Evolutionary conservation across 129 eudicot genomes (phyloP).

Genomic region (Chrysanthemum makinoi): DNA sequence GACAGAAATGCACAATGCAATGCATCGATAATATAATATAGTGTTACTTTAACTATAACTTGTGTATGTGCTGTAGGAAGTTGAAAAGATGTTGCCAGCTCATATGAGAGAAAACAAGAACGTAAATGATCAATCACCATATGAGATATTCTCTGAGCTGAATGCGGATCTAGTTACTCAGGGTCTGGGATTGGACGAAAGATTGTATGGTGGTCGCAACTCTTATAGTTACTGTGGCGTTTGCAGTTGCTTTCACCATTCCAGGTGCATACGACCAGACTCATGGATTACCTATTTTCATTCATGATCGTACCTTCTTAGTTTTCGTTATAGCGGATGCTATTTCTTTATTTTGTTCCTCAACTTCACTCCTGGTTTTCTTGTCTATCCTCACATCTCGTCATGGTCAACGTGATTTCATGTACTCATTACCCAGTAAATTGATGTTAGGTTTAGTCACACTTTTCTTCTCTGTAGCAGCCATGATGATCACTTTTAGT

Average conservation of each 20-base stretch:
- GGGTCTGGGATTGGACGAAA: constrained; percentile 22
- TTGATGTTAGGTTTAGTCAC: constrained; percentile 13
- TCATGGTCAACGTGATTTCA: constrained; percentile 5
- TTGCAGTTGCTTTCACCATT: constrained; percentile 29
- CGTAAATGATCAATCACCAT: not conserved
- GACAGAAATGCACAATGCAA: too few relatives aligned
- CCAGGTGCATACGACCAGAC: constrained; percentile 30
- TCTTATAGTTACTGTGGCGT: constrained; percentile 26
- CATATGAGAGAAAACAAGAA: constrained; percentile 1
- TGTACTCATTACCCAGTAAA: constrained; percentile 16
- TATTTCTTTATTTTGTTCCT: constrained; percentile 23
- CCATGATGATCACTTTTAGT: constrained; percentile 28
- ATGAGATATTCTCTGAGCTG: constrained; percentile 15
- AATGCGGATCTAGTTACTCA: constrained; percentile 7
- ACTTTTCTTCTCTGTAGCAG: constrained; percentile 24
- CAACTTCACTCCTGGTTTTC: constrained; percentile 29
- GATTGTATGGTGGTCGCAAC: constrained; percentile 27
- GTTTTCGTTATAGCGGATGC: constrained; percentile 31
- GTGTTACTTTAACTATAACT: not conserved
- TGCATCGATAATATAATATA: not conserved
- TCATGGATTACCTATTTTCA: constrained; percentile 15
- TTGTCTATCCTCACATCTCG: constrained; percentile 25
- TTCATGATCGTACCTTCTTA: not conserved
- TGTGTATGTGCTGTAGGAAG: constrained; percentile 12
- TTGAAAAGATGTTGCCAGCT: constrained; percentile 14